Percentiles rank a stretch among this genome's conserved stretches.
phyloP scores from a whole-genome alignment of 2,329 filamentous ascomycete genomes.

The Sporothrix schenckii region DNA sequence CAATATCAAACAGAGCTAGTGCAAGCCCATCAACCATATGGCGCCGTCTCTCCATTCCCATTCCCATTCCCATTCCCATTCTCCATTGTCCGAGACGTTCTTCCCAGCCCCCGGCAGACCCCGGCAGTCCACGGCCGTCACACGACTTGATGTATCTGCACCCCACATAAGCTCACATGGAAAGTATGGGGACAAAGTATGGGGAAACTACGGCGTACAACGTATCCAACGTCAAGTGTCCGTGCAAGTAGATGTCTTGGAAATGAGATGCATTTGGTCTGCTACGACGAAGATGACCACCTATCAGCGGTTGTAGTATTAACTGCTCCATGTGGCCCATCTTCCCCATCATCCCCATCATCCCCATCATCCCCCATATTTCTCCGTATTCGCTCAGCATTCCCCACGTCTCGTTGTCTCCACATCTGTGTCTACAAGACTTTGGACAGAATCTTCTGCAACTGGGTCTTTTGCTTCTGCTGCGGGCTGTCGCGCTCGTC shows the following conservation, averaged over 20 bases:
- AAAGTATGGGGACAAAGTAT: neutral
- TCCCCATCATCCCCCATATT: neutral
- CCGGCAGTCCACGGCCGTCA: neutral
- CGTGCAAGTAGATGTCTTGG: neutral
- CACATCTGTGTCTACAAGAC: neutral
- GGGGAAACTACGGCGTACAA: neutral
- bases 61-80: too few relatives aligned
- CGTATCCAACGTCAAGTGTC: neutral
- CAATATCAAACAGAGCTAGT: too few relatives aligned
- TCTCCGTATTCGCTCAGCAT: too few relatives aligned
- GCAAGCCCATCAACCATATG: too few relatives aligned
- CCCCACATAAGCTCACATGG: neutral
- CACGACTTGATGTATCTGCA: neutral
- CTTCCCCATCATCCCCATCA: neutral
- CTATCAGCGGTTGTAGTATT: neutral
- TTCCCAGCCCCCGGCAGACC: too few relatives aligned
- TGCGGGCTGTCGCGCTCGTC: neutral
- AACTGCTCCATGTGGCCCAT: neutral
- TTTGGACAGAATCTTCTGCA: constrained; percentile 11
- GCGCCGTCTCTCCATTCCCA: too few relatives aligned
- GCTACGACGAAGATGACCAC: neutral
- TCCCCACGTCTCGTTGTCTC: neutral
- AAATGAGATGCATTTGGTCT: neutral
- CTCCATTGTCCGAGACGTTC: too few relatives aligned
- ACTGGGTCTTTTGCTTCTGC: constrained; percentile 1